phyloP scores from a whole-genome alignment of 2,329 filamentous ascomycete species.

The Phialophora tarda region DNA sequence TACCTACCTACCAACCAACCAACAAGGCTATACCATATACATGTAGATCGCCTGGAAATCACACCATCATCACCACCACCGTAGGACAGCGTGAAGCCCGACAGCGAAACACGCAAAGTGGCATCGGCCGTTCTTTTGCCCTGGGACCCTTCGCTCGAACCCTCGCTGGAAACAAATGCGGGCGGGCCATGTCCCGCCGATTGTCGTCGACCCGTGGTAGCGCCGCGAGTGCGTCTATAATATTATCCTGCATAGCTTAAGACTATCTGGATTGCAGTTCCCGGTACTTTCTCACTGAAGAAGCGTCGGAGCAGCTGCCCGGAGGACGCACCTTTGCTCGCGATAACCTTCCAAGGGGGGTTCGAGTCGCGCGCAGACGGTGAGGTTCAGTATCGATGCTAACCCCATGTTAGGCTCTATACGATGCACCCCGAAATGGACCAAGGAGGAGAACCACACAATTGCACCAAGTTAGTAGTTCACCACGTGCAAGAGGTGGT shows the following conservation, averaged over 20 bases:
- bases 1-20: too few species aligned
- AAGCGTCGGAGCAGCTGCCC: neutral
- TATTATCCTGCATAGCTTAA: neutral
- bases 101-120: too few species aligned
- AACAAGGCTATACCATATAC: too few species aligned
- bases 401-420: neutral
- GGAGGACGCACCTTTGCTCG: neutral
- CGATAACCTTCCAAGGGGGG: neutral
- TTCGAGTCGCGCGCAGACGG: neutral
- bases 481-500: neutral
- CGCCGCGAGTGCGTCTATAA: neutral
- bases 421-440: neutral
- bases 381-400: neutral
- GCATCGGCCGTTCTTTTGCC: too few species aligned
- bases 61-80: too few species aligned
- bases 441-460: neutral
- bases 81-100: too few species aligned
- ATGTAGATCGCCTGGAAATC: too few species aligned
- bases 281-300: neutral
- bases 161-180: too few species aligned
- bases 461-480: neutral
- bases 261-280: neutral
- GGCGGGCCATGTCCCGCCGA: too few species aligned
- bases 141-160: too few species aligned
- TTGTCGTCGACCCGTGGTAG: too few species aligned